Conservation (phyloP, 768 basidiomycete species). For the Nevesoporus exiguus region DNA sequence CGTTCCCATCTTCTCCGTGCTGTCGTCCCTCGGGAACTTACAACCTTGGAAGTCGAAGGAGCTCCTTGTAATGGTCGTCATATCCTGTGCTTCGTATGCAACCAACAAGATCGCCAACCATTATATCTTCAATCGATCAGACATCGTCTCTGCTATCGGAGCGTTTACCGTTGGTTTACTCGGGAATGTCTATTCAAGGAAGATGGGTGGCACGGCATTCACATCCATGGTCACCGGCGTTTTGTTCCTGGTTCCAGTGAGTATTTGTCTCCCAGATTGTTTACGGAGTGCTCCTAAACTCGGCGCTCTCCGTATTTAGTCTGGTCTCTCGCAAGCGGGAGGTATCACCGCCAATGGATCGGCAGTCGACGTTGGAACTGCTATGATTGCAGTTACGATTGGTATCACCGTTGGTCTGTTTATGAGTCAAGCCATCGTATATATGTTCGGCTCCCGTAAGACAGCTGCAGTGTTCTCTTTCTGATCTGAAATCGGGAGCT, state of each 20-base stretch:
- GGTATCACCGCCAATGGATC: conserved; percentile 79
- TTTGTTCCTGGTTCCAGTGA: conserved; percentile 79
- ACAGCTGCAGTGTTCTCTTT: conserved; percentile 85
- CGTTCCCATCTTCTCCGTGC: conserved; percentile 68
- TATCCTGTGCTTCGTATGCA: conserved; percentile 75
- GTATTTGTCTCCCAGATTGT: conserved; percentile 27
- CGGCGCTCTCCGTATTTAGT: conserved; percentile 38
- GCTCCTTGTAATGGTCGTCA: conserved; percentile 78
- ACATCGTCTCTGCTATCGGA: conserved; percentile 81
- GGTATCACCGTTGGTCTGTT: conserved; percentile 89
- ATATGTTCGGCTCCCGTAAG: conserved; percentile 82
- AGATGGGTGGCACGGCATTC: conserved; percentile 83
- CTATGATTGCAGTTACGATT: conserved; percentile 88
- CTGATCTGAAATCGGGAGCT: conserved; percentile 30
- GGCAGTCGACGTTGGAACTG: conserved; percentile 80
- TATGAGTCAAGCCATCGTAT: conserved; percentile 84
- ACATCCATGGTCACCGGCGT: conserved; percentile 91
- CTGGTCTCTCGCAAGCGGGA: conserved; percentile 82
- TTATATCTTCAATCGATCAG: conserved; percentile 81
- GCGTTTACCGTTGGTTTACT: conserved; percentile 78
- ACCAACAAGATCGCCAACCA: conserved; percentile 82
- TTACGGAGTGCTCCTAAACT: neutral
- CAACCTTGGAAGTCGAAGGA: conserved; percentile 73
- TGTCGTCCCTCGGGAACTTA: conserved; percentile 72
- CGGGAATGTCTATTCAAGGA: conserved; percentile 78